phyloP scores from a whole-genome alignment of 306 rosid species.

The Fragaria iinumae region DNA sequence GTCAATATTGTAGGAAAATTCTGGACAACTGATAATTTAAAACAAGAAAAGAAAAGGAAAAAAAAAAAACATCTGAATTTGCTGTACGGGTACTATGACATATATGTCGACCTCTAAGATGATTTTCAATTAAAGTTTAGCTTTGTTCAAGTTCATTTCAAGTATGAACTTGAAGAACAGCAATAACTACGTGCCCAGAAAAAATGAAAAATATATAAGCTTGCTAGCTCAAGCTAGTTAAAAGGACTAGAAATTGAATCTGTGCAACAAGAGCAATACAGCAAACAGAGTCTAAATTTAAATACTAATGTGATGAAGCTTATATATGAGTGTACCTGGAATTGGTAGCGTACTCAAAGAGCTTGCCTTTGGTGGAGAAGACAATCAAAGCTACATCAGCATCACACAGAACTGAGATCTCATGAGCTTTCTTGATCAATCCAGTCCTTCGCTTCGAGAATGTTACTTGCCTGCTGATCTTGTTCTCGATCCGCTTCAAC shows the following conservation, averaged over 20 bases:
- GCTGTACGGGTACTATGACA: background rate
- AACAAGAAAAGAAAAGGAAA: background rate
- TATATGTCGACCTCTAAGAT: too few relatives aligned
- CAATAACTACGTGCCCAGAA: background rate
- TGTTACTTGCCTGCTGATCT: slow-evolving; percentile 76
- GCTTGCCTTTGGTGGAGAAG: slow-evolving; percentile 68
- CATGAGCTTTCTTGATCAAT: slow-evolving; percentile 71
- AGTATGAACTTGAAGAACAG: background rate
- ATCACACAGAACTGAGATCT: slow-evolving; percentile 80
- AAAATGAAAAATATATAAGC: background rate
- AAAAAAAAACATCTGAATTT: background rate
- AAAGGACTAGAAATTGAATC: background rate
- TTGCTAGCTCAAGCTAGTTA: background rate
- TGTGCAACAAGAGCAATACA: background rate
- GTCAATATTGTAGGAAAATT: background rate
- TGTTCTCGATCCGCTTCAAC: slow-evolving; percentile 83
- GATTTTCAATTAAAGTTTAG: too few relatives aligned
- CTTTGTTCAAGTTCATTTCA: too few relatives aligned
- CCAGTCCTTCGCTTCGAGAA: slow-evolving; percentile 72
- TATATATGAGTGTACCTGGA: slow-evolving; percentile 36
- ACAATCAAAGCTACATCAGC: slow-evolving; percentile 75
- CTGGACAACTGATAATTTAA: background rate
- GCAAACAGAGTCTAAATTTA: background rate
- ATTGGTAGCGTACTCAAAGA: slow-evolving; percentile 59
- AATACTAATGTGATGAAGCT: background rate